phyloP scores from a whole-genome alignment of 1,139 yeast species.

The Spathaspora sp. region DNA sequence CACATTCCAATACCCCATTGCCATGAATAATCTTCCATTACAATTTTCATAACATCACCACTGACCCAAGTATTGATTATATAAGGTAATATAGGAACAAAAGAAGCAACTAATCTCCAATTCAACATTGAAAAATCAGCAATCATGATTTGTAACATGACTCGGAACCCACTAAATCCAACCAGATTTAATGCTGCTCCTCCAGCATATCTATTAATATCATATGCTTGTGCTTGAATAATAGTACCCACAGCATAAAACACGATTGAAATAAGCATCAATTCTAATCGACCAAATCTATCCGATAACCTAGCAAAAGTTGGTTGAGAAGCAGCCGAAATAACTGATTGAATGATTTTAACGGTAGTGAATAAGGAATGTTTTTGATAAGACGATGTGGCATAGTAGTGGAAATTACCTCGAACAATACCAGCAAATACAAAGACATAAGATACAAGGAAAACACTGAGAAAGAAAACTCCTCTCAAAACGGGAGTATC shows the following conservation, averaged over 20 bases:
- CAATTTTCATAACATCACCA: constrained; percentile 49
- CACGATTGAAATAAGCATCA: constrained; percentile 51
- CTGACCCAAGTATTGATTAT: constrained; percentile 78
- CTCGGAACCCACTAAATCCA: constrained; percentile 64
- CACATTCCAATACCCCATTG: constrained; percentile 77
- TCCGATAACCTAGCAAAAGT: constrained; percentile 68
- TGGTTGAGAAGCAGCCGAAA: constrained; percentile 72
- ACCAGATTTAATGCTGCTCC: constrained; percentile 69
- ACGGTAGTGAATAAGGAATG: constrained; percentile 68
- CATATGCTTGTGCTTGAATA: constrained; percentile 63
- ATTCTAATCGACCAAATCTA: constrained; percentile 63
- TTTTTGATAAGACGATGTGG: constrained; percentile 52
- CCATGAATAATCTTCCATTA: constrained; percentile 42
- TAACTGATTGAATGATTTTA: constrained; percentile 58
- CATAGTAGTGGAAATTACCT: constrained; percentile 46
- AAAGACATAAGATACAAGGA: constrained; percentile 61
- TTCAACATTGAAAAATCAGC: constrained; percentile 67
- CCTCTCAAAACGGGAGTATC: constrained; percentile 21
- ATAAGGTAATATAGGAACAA: constrained; percentile 66
- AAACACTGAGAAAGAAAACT: constrained; percentile 48
- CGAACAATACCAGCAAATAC: constrained; percentile 60
- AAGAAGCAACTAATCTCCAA: constrained; percentile 64
- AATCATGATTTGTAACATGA: constrained; percentile 53
- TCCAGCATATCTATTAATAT: constrained; percentile 65
- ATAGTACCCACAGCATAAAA: constrained; percentile 69